A percentile compares a stretch with the other conserved stretches of the same genome.
Conservation (phyloP, 805 yeast species). For the Cyberlindnera amylophila region DNA sequence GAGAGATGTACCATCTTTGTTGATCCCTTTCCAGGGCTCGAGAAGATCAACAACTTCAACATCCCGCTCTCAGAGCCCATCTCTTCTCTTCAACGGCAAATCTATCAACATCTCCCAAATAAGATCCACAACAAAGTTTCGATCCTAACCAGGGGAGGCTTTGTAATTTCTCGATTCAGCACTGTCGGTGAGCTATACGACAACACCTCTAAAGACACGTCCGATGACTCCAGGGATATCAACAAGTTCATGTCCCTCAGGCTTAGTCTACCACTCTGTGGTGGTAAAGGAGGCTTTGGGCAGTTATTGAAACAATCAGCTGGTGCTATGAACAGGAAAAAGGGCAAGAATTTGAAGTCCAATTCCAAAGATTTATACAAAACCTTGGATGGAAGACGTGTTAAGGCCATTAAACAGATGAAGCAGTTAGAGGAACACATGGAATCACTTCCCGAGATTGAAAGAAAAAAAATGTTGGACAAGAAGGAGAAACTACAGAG, state of each 20-base stretch:
- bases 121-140: conserved; percentile 1
- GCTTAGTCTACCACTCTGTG: conserved; percentile 35
- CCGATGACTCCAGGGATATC: neutral
- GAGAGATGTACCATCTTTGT: conserved; percentile 17
- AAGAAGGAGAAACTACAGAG: conserved; percentile 35
- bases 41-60: conserved; percentile 1
- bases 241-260: conserved; percentile 27
- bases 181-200: conserved; percentile 12
- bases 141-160: conserved; percentile 17
- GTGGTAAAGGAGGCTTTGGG: conserved; percentile 55
- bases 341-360: conserved; percentile 22
- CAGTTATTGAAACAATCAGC: conserved; percentile 39
- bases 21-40: conserved; percentile 17
- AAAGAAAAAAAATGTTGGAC: conserved; percentile 25
- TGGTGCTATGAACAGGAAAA: conserved; percentile 32
- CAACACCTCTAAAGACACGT: neutral
- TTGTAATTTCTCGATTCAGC: conserved; percentile 5
- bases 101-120: conserved; percentile 11
- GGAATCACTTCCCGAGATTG: conserved; percentile 16
- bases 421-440: conserved; percentile 32
- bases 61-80: conserved; percentile 10
- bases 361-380: conserved; percentile 32
- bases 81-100: conserved; percentile 4
- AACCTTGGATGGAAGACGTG: conserved; percentile 39
- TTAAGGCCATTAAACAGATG: conserved; percentile 34